phyloP scores from a whole-genome alignment of 2,329 filamentous ascomycete species.

The Fusarium buharicum region DNA sequence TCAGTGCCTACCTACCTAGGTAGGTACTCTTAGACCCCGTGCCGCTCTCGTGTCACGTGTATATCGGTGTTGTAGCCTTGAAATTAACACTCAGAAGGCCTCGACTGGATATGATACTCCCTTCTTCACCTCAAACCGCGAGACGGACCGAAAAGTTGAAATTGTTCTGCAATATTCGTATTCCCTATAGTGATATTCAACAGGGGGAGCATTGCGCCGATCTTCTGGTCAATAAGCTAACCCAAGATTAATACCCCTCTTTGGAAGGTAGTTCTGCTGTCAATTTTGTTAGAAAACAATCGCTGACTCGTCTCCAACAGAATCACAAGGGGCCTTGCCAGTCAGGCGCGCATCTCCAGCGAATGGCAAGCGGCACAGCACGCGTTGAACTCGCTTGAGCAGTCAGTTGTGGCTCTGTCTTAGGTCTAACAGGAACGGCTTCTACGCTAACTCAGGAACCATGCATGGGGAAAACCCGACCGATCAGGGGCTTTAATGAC shows the following conservation, averaged over 20 bases:
- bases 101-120: too few relatives aligned
- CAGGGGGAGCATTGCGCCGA: conserved; percentile 30
- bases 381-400: conserved; percentile 18
- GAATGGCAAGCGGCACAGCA: conserved; percentile 24
- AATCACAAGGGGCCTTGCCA: conserved; percentile 4
- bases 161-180: conserved; percentile 5
- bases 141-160: background rate
- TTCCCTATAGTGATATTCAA: conserved; percentile 3
- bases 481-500: conserved; percentile 22
- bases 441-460: conserved; percentile 38
- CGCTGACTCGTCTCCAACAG: conserved; percentile 24
- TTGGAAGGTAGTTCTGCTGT: conserved; percentile 18
- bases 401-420: conserved; percentile 41
- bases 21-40: background rate
- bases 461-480: conserved; percentile 24
- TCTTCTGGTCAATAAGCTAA: conserved; percentile 5
- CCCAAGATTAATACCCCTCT: conserved; percentile 24
- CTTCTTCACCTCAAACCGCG: too few relatives aligned
- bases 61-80: background rate
- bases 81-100: too few relatives aligned
- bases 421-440: conserved; percentile 11
- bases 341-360: conserved; percentile 18
- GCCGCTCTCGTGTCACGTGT: conserved; percentile 1
- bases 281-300: conserved; percentile 26
- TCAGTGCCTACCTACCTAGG: too few relatives aligned